These are phyloP conservation scores for Collybia sordida DNA, from an alignment of 768 basidiomycete species.

Conservation along the genomic window DNA sequence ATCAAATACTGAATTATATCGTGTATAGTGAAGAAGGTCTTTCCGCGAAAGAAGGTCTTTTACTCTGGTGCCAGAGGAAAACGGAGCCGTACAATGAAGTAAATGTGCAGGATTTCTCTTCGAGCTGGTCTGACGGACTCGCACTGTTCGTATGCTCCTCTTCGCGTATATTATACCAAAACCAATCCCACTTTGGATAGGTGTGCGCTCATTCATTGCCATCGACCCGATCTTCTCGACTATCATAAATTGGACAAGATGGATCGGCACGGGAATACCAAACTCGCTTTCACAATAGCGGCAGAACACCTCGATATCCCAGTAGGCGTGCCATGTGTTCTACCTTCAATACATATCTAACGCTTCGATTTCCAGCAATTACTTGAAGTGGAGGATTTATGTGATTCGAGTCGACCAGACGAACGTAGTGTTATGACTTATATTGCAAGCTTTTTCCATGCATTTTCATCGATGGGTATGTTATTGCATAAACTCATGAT, in stretches of 20 bases:
- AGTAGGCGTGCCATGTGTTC: conserved; percentile 42
- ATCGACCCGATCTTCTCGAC: conserved; percentile 93
- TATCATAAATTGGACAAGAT: conserved; percentile 85
- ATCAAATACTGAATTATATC: conserved; percentile 11
- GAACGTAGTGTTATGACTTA: conserved; percentile 99
- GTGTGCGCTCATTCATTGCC: conserved; percentile 96
- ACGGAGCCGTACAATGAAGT: conserved; percentile 91
- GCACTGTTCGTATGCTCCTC: conserved; percentile 68
- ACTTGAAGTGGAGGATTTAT: conserved; percentile 94
- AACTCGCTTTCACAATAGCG: conserved; percentile 84
- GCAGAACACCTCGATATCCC: conserved; percentile 89
- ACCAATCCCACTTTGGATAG: conserved; percentile 36
- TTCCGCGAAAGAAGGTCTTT: conserved; percentile 95
- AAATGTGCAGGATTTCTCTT: conserved; percentile 89
- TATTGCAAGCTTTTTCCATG: conserved; percentile 96
- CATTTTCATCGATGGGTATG: conserved; percentile 94
- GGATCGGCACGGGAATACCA: conserved; percentile 81
- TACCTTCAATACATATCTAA: neutral
- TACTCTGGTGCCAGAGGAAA: conserved; percentile 98
- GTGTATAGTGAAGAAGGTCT: conserved; percentile 87
- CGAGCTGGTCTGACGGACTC: conserved; percentile 93
- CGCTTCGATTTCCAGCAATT: conserved; percentile 60
- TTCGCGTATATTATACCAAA: conserved; percentile 7
- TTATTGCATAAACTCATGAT: conserved; percentile 2
- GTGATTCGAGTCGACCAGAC: conserved; percentile 84